Evolutionary conservation across 108 stramenopile genomes (phyloP), one percentile per base, ranked within the genome.

Genomic region (Cyclostephanos tholiformis): DNA sequence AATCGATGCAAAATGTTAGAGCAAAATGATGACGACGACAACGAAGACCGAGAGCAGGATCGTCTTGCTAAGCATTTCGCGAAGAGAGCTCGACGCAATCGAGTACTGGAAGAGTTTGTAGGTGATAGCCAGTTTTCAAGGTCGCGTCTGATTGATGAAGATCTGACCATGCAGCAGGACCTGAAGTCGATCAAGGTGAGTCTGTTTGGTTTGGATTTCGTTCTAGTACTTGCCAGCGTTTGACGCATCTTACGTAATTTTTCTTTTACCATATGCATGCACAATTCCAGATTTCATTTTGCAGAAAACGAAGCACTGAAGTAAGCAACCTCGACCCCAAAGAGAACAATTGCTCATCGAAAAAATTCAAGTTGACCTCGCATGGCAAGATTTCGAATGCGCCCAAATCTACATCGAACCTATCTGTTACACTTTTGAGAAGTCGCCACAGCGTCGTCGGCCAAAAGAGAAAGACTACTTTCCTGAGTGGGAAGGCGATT

Each of bases 1-100:
- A 5, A 36, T 35, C 66, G 36, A 53, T 39, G 56, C 52, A 14
- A 43, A 5, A 59, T 52, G 23, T 64, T 58, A 85, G 80, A 79
- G 52, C 52, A 44, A 27, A 74, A 53, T 10, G 76, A 79, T 13
- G 50, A 64, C 0, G 85, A 89, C 41, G 91, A 83, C 32, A 84
- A 88, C 35, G 95, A 95, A 64, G 90, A 92, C 50, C 63, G 71
- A 55, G 89, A 89, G 65, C 91, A 92, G 71, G 89, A 93, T 50
- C 82, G 88, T 25, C 71, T 92, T 3, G 92, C 92, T n/a, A 92
- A 89, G 68, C 75, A 87, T 16, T 93, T 95, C 71, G 87, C 91
- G 2, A 93, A 92, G 65, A 79, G 92, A 29, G 91, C 95, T 25
- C 71, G 91, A 32, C 92, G 92, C 88, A 87, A 93, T 38, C 84